A percentile compares a stretch with the other conserved stretches of the same genome.
Conservation (phyloP, 257 asterid species). For the Nicotiana sylvestris region DNA sequence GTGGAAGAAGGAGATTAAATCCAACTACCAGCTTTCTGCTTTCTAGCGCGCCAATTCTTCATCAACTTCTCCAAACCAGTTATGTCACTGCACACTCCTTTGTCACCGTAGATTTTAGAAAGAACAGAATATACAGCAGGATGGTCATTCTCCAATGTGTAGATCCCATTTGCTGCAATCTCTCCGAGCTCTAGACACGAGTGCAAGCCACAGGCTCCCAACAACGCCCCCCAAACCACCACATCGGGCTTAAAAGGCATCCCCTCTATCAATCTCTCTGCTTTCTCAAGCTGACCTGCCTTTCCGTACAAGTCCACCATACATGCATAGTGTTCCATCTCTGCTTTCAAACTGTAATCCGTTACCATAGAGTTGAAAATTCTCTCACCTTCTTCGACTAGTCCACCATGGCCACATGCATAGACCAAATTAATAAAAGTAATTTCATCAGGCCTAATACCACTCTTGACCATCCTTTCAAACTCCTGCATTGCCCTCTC, state of each 20-base stretch:
- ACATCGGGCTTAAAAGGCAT: conserved; percentile 13
- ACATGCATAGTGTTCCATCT: conserved; percentile 10
- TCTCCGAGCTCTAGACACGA: conserved; percentile 8
- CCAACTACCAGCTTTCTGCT: conserved; percentile 16
- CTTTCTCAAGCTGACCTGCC: conserved; percentile 8
- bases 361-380: conserved; percentile 6
- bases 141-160: not conserved
- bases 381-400: conserved; percentile 17
- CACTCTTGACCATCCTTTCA: conserved; percentile 9
- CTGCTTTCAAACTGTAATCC: conserved; percentile 5
- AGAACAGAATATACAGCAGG: conserved; percentile 9
- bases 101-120: conserved; percentile 4
- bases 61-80: conserved; percentile 8
- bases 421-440: conserved; percentile 57
- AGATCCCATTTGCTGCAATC: conserved; percentile 8
- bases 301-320: conserved; percentile 14
- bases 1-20: not conserved
- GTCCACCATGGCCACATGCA: conserved; percentile 68
- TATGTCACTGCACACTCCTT: not conserved
- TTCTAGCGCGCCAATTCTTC: conserved; percentile 7
- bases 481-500: conserved; percentile 37
- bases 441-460: conserved; percentile 46
- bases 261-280: not conserved
- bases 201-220: conserved; percentile 10
- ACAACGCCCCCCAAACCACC: conserved; percentile 7